Evolutionary conservation across 2,329 filamentous ascomycete species (phyloP).

Genomic region (Pyrenophora seminiperda): DNA sequence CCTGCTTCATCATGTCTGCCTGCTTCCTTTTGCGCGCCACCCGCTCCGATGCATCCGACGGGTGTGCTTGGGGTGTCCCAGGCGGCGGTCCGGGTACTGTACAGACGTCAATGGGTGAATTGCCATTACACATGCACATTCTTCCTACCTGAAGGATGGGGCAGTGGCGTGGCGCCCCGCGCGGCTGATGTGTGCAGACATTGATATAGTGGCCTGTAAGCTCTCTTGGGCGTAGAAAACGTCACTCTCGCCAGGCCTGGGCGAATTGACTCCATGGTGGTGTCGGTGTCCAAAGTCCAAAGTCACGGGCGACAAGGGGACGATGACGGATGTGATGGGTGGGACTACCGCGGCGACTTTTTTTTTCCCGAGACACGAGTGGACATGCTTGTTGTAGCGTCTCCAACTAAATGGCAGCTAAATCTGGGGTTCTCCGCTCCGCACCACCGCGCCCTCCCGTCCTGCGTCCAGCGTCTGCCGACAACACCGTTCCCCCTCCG

Average conservation of each 20-base stretch:
- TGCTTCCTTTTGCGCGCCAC: constrained; percentile 58
- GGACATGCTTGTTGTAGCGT: constrained; percentile 4
- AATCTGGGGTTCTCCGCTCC: constrained; percentile 20
- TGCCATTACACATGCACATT: background rate
- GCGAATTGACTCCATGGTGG: constrained; percentile 38
- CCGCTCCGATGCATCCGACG: constrained; percentile 55
- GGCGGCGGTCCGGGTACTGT: constrained; percentile 64
- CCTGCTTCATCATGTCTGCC: constrained; percentile 55
- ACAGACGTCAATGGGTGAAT: constrained; percentile 3
- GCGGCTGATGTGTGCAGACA: constrained; percentile 51
- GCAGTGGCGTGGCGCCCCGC: constrained; percentile 60
- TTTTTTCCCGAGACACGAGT: constrained; percentile 4
- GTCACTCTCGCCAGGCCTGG: constrained; percentile 33
- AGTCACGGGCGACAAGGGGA: background rate
- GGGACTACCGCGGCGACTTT: constrained; percentile 6
- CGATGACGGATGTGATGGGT: background rate
- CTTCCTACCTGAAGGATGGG: constrained; percentile 53
- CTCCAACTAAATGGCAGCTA: constrained; percentile 6
- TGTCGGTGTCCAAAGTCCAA: background rate
- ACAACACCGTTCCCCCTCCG: constrained; percentile 7
- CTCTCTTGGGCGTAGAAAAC: constrained; percentile 21
- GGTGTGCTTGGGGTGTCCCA: constrained; percentile 57
- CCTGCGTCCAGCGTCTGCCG: background rate
- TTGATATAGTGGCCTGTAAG: constrained; percentile 35
- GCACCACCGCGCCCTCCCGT: constrained; percentile 5